Conservation (phyloP, 257 asterid genomes). For the Catharanthus roseus region DNA sequence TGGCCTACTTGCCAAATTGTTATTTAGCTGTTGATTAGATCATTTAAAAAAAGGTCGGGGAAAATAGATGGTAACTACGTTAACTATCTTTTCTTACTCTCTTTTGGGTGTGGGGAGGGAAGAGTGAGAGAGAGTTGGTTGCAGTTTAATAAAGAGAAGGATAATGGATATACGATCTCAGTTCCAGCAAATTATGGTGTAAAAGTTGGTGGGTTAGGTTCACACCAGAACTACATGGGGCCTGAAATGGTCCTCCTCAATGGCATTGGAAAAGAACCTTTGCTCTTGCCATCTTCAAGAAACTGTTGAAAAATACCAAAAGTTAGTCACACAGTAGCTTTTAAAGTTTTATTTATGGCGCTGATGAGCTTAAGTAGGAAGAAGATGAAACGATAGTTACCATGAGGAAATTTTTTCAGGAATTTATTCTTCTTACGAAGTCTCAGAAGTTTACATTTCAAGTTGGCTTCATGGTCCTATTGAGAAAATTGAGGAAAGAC, state of each 20-base stretch:
- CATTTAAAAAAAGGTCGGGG: background rate
- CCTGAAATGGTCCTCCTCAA: slow-evolving; percentile 29
- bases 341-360: background rate
- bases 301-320: slow-evolving; percentile 9
- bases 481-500: slow-evolving; percentile 4
- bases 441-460: slow-evolving; percentile 15
- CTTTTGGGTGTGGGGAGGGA: background rate
- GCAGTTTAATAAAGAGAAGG: background rate
- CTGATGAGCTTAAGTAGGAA: background rate
- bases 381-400: slow-evolving; percentile 6
- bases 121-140: background rate
- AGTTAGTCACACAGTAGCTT: background rate
- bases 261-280: slow-evolving; percentile 16
- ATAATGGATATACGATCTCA: background rate
- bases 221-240: slow-evolving; percentile 12
- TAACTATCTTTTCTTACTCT: background rate
- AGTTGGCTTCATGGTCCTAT: slow-evolving; percentile 24
- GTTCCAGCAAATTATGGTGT: background rate
- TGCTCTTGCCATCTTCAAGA: slow-evolving; percentile 18
- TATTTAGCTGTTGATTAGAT: background rate
- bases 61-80: too few relatives aligned
- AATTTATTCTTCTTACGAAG: slow-evolving; percentile 22
- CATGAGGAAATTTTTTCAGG: slow-evolving; percentile 24
- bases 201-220: background rate
- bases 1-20: background rate